Evolutionary conservation across 2,329 filamentous ascomycete species (phyloP).

Genomic region (Fusarium sp.): DNA sequence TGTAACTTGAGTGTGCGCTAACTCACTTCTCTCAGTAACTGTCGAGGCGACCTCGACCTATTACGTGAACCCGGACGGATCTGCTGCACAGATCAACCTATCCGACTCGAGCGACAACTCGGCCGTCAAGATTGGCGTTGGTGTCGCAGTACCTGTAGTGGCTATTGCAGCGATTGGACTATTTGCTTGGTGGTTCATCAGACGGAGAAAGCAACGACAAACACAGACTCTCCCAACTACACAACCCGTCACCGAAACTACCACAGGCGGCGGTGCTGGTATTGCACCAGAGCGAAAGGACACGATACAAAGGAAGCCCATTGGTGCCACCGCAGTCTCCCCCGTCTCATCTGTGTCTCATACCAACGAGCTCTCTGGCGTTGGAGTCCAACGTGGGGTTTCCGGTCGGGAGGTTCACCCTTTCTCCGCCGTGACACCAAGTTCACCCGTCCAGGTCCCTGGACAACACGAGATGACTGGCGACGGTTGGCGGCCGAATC

Average conservation of each 20-base stretch:
- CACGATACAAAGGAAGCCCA: conserved; percentile 32
- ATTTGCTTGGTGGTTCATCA: conserved; percentile 30
- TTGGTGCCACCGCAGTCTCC: conserved; percentile 30
- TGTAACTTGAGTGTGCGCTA: background rate
- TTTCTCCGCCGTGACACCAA: conserved; percentile 29
- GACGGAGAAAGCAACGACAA: conserved; percentile 23
- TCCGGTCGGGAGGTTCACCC: conserved; percentile 26
- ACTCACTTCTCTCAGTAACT: conserved; percentile 32
- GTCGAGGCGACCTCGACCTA: conserved; percentile 42
- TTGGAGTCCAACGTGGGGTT: conserved; percentile 27
- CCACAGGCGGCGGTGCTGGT: conserved; percentile 1
- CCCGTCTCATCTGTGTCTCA: conserved; percentile 36
- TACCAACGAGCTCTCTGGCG: conserved; percentile 35
- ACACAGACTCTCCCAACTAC: background rate
- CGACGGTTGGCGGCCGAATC: conserved; percentile 25
- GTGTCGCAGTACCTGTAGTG: conserved; percentile 30
- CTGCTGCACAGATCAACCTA: conserved; percentile 13
- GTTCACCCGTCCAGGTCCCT: conserved; percentile 30
- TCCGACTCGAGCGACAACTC: conserved; percentile 21
- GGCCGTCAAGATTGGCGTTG: conserved; percentile 38
- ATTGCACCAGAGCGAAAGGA: conserved; percentile 20
- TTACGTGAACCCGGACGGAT: conserved; percentile 38
- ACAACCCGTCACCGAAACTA: conserved; percentile 27
- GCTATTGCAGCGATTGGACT: conserved; percentile 14
- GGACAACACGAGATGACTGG: conserved; percentile 41